Percentiles rank a stretch among this genome's conserved stretches.
These are phyloP conservation scores for Mycena floridula DNA, from an alignment of 768 basidiomycete species.

Conservation along the genomic window DNA sequence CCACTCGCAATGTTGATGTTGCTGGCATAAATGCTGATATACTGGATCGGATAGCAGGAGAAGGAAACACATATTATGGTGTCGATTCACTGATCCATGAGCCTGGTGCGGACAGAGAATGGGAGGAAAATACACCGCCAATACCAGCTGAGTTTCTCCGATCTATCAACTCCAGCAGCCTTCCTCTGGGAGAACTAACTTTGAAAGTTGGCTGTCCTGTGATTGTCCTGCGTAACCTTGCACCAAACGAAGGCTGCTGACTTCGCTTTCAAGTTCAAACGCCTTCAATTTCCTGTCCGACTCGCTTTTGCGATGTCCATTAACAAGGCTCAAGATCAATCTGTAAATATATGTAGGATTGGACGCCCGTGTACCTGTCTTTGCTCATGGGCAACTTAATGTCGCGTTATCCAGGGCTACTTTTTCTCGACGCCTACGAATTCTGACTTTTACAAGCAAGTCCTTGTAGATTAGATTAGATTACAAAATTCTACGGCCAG, in stretches of 20 bases:
- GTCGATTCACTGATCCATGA: constrained; percentile 20
- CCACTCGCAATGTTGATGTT: constrained; percentile 30
- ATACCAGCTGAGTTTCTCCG: constrained; percentile 33
- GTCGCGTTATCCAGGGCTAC: constrained; percentile 19
- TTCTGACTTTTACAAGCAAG: background rate
- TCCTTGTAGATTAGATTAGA: background rate
- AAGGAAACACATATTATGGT: constrained; percentile 16
- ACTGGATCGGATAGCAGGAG: constrained; percentile 17
- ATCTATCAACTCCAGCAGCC: constrained; percentile 26
- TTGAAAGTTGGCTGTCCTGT: constrained; percentile 28
- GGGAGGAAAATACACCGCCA: constrained; percentile 16
- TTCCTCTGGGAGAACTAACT: constrained; percentile 31
- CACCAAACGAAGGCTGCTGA: constrained; percentile 13
- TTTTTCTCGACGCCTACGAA: constrained; percentile 3
- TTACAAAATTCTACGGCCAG: too few species aligned
- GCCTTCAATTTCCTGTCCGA: constrained; percentile 24
- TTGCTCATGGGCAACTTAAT: constrained; percentile 23
- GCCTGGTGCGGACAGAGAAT: constrained; percentile 11
- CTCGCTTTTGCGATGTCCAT: constrained; percentile 8
- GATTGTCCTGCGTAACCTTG: constrained; percentile 39
- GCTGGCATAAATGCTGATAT: constrained; percentile 24
- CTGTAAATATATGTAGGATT: constrained; percentile 18
- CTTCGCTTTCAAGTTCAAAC: constrained; percentile 14
- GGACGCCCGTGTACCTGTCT: constrained; percentile 16
- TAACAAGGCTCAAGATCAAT: constrained; percentile 25